Conservation (phyloP, 345 rosid genomes). For the Corchorus capsularis region DNA sequence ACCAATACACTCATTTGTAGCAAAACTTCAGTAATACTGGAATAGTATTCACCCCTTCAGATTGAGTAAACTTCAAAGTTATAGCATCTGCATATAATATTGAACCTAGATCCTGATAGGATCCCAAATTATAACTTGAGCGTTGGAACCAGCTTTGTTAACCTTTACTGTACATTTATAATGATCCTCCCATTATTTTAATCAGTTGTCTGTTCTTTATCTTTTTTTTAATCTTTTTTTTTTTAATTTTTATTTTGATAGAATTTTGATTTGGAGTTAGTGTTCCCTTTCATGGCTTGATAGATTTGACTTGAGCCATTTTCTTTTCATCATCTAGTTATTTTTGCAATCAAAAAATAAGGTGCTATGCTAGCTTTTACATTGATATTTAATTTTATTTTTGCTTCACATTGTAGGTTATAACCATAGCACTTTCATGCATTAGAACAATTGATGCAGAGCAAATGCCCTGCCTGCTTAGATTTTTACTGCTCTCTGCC, state of each 20-base stretch:
- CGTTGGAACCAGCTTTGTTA: not conserved
- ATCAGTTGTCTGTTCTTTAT: not conserved
- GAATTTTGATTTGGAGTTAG: not conserved
- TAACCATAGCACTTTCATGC: slow-evolving; percentile 71
- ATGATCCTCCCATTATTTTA: slow-evolving; percentile 1
- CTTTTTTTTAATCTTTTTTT: not conserved
- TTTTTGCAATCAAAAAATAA: not conserved
- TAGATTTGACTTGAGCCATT: not conserved
- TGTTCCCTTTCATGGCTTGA: not conserved
- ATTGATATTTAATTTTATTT: not conserved
- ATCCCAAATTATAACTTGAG: not conserved
- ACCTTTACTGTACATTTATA: not conserved
- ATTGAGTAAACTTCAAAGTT: not conserved
- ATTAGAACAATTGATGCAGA: slow-evolving; percentile 71
- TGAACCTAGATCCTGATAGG: not conserved
- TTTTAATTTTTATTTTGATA: not conserved
- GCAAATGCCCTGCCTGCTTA: slow-evolving; percentile 72
- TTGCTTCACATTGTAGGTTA: slow-evolving; percentile 43
- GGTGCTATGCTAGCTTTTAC: not conserved
- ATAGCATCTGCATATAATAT: not conserved
- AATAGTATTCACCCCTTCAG: not conserved
- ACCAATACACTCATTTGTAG: not conserved
- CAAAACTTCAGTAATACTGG: not conserved
- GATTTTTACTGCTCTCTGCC: slow-evolving; percentile 80
- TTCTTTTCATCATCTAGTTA: slow-evolving; percentile 2